Conservation (phyloP, 202 grass and related monocot genomes). For the Dendrocalamus latiflorus region DNA sequence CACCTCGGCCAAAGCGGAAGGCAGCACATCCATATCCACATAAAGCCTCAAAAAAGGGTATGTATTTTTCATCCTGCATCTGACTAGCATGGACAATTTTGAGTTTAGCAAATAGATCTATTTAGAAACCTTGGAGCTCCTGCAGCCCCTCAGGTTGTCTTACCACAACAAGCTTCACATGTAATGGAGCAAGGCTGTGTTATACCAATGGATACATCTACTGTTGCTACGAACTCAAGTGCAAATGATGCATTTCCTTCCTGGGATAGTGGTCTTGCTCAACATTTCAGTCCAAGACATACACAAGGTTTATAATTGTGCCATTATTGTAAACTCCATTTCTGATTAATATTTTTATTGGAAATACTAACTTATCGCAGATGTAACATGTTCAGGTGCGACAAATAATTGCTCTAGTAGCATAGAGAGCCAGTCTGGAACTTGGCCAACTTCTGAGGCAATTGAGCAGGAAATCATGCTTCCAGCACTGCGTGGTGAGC, state of each 20-base stretch:
- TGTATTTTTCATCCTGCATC: background rate
- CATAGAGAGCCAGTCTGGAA: constrained; percentile 45
- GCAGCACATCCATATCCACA: constrained; percentile 93
- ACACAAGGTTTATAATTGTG: constrained; percentile 37
- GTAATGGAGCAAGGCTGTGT: constrained; percentile 44
- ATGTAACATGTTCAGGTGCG: constrained; percentile 10
- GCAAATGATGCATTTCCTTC: constrained; percentile 32
- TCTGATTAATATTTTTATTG: background rate
- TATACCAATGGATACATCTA: constrained; percentile 37
- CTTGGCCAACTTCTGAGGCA: constrained; percentile 41
- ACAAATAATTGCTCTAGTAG: constrained; percentile 58
- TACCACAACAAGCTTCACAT: constrained; percentile 47
- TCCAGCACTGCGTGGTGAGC: constrained; percentile 48
- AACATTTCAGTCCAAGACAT: constrained; percentile 35
- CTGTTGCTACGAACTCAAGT: constrained; percentile 17
- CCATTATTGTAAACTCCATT: background rate
- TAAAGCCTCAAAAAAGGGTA: constrained; percentile 71
- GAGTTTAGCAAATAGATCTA: constrained; percentile 1
- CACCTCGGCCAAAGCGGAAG: constrained; percentile 86
- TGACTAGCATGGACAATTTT: background rate
- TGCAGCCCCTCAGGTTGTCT: constrained; percentile 22
- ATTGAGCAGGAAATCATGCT: constrained; percentile 40
- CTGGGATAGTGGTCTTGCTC: constrained; percentile 23
- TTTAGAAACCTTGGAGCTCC: background rate
- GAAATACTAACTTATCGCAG: background rate